Percentiles rank a stretch among this genome's conserved stretches.
Conservation (phyloP, 1,139 yeast species). For the Geotrichum candidum region DNA sequence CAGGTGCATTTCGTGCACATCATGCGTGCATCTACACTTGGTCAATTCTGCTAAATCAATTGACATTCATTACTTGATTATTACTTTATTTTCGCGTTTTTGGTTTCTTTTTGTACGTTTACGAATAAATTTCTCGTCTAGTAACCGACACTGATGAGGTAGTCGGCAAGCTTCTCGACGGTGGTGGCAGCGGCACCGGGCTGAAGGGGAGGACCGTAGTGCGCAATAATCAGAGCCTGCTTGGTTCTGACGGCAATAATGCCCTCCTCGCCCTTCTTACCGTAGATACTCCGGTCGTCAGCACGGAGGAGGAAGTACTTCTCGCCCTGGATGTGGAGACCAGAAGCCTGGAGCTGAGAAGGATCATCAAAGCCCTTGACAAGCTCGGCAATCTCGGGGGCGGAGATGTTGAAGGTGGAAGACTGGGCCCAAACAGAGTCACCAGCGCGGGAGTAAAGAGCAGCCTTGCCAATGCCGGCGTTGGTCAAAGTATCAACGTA, state of each 20-base stretch:
- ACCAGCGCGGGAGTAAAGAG: conserved; percentile 89
- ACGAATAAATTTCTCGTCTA: conserved; percentile 31
- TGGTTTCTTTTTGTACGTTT: background rate
- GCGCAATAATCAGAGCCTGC: conserved; percentile 90
- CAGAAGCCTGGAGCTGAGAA: conserved; percentile 69
- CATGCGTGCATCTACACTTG: background rate
- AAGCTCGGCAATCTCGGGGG: conserved; percentile 65
- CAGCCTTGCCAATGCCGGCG: conserved; percentile 86
- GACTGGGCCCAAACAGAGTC: conserved; percentile 93
- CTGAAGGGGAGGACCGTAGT: conserved; percentile 72
- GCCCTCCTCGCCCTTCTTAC: conserved; percentile 85
- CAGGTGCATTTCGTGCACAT: background rate
- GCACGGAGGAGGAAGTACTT: conserved; percentile 87
- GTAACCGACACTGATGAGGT: conserved; percentile 80
- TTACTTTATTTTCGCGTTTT: background rate
- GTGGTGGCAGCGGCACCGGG: conserved; percentile 94
- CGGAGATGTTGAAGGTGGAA: conserved; percentile 55
- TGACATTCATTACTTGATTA: background rate
- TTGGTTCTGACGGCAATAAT: conserved; percentile 86
- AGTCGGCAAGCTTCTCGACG: conserved; percentile 93
- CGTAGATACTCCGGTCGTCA: conserved; percentile 89
- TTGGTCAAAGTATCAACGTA: conserved; percentile 88
- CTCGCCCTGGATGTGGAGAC: conserved; percentile 76
- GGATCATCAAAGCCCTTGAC: conserved; percentile 81
- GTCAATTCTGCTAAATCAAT: background rate